Base-by-base conservation (phyloP, 2,329 filamentous ascomycete genomes). In the Pyrenochaeta sp. region DNA sequence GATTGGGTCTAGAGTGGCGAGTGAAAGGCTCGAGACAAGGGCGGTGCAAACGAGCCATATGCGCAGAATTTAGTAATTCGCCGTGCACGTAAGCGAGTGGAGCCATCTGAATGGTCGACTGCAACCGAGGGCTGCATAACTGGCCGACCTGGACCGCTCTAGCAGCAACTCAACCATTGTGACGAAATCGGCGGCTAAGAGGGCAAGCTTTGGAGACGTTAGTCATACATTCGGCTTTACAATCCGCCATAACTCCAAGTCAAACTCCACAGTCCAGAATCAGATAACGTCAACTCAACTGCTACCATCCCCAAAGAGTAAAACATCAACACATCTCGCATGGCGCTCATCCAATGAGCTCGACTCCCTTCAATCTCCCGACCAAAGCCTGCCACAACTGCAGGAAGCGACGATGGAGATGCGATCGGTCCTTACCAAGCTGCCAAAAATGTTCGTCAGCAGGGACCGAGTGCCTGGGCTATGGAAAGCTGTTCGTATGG, bases 401-500 rank as follows among this genome's bases (percentile, higher is more conserved):
- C 75, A 85, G 86, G 58, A 83, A 82, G 56, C 83, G 82, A 69
- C 83, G 87, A 64, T 82, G 86, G 72, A 85, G 86, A 68, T 89
- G 87, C 74, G 87, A 89, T 74, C 81, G 84, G 58, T 88, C 86
- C 34, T 77, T 83, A 49, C 86, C 86, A 27, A 79, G 76, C 56
- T 89, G 87, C 73, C 81, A 84, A 67, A 89, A 88, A 77, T 89
- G 86, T 72, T 74, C 78, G 52, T 80, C 78, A 65, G 79, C 82
- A 42, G 85, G 85, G 28, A 79, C 85, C 71, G 80, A 85, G 65
- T 89, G 87, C 77, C 82, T 87, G 59, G 87, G 87, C 39, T 89
- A 89, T 73, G 86, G 84, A 59, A 84, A 83, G 68, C 74, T 88
- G 46, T 84, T 88, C 64, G 81, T 86, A 56, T 89, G 86, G 86